Evolutionary conservation across 2,329 filamentous ascomycete species (phyloP), one percentile per base, ranked within the genome.

Genomic region (Hypoxylon rubiginosum): DNA sequence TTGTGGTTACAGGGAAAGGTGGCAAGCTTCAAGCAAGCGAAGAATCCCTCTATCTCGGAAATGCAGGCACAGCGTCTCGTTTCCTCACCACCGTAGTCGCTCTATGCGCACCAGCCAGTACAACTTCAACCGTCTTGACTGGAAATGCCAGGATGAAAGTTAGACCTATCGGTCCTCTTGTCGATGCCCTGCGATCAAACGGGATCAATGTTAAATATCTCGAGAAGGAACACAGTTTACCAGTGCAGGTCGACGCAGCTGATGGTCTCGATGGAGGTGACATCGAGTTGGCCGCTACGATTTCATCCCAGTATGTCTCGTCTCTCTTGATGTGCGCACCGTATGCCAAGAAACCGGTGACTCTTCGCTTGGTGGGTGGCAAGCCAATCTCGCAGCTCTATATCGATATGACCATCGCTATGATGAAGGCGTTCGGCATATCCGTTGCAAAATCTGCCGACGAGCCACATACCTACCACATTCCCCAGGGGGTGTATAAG

Each of bases 301-400:
- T 98, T 15, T 99, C 96, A 8, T 98, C 96, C n/a, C 96, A 99
- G 81, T 99, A 98, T 76, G 96, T 99, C 39, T 98, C 96, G 0
- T 97, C 95, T 1, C 90, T 99, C 69, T 84, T 99, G 55, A 97
- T 99, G 93, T 97, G 94, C 64, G 96, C 96, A 0, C 96, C 96
- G 0, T 99, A 98, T 76, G 96, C 96, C 49, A 97, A 97, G 81
- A 90, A 94, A 68, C 92, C 95, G 0, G 94, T 99, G 39, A 97
- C 93, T 0, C 82, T 99, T 70, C 91, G 90, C 43, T 86, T 99
- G 41, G 91, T 98, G 11, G 96, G 96, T n/a, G 96, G 94, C 59
- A 98, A 97, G 79, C 95, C 96, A 46, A 97, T 99, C 70, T 98
- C 95, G 1, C 94, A 98, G 77, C 90, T 91, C 1, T 99, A 99